Evolutionary conservation across 2,329 filamentous ascomycete species (phyloP), one percentile per base, ranked within the genome.

Genomic region (Tolypocladium inflatum): DNA sequence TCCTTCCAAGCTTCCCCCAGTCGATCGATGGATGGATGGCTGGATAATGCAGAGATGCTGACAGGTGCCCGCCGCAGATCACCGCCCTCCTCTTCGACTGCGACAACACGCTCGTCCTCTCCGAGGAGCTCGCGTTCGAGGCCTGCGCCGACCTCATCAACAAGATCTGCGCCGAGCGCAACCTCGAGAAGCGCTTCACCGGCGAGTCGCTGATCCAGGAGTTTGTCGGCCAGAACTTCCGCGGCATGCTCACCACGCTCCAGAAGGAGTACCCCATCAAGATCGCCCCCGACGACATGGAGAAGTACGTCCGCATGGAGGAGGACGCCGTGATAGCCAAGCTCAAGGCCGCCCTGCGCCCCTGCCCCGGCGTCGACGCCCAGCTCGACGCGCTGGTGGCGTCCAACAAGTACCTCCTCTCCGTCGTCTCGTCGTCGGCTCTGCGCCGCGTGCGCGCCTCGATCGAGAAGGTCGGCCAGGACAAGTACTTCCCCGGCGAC

Each of bases 191-290:
- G 65, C 84, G 82, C 70, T 96, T 95, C 79, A 91, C 89, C 4
- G 88, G 88, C 68, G 83, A 86, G 54, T 80, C 85, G 60, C 86
- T 96, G 63, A 89, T 96, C 76, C 78, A 80, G 65, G 89, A 96
- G 76, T 96, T 95, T 68, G 90, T 96, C 66, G 91, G 92, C 67
- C 88, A 94, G 73, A 96, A 95, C 82, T 96, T 96, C 82, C 90
- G 91, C 65, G 90, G 90, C 74, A 96, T 96, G 90, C 86, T 96
- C 76, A 74, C 78, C 59, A 85, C 84, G 61, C 84, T 96, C 61
- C 86, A 91, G 74, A 77, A 84, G 72, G 87, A 89, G 73, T 86
- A 90, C 79, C 79, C 80, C 73, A 93, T 96, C 74, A 75, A 80
- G 56, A 83, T 96, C 74, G 66, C 74, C 33, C 72, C 80, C 23